Conservation (phyloP, 75 land plant genomes). For the Ceratopteris richardii region DNA sequence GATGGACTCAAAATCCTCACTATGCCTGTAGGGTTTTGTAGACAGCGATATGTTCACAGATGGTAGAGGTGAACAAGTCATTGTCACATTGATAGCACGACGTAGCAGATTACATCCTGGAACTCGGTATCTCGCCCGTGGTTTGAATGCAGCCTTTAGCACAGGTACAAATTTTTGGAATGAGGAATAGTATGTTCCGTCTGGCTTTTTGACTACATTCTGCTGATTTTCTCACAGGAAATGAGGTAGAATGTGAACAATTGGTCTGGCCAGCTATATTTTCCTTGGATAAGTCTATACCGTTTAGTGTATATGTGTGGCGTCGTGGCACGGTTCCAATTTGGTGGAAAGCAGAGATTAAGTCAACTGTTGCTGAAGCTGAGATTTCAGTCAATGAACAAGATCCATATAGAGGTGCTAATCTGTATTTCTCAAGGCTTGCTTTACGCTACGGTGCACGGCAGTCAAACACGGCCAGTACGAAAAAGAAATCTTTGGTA, state of each 20-base stretch:
- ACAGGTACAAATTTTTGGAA: constrained; percentile 45
- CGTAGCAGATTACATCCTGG: constrained; percentile 98
- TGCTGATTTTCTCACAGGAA: constrained; percentile 34
- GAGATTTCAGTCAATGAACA: constrained; percentile 74
- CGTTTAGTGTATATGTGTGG: constrained; percentile 86
- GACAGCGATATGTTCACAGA: constrained; percentile 69
- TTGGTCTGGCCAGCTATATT: constrained; percentile 66
- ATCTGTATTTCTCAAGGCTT: constrained; percentile 64
- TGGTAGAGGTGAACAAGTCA: constrained; percentile 51
- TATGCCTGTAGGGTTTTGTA: constrained; percentile 72
- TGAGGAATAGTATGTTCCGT: background rate
- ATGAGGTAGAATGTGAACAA: constrained; percentile 98
- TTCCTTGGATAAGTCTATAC: constrained; percentile 37
- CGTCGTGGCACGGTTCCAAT: constrained; percentile 95
- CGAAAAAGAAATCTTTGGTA: constrained; percentile 34
- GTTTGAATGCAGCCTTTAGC: constrained; percentile 81
- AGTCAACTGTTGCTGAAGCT: constrained; percentile 86
- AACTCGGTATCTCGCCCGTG: constrained; percentile 95
- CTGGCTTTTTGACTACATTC: background rate
- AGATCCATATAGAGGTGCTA: constrained; percentile 76
- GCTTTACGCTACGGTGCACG: constrained; percentile 52
- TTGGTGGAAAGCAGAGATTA: constrained; percentile 99
- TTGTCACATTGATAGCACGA: constrained; percentile 76
- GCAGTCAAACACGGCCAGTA: constrained; percentile 14
- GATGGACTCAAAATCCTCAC: background rate